These are phyloP conservation scores for Pseudocercospora crystallina DNA, from an alignment of 2,329 filamentous ascomycete genomes.

Conservation along the genomic window DNA sequence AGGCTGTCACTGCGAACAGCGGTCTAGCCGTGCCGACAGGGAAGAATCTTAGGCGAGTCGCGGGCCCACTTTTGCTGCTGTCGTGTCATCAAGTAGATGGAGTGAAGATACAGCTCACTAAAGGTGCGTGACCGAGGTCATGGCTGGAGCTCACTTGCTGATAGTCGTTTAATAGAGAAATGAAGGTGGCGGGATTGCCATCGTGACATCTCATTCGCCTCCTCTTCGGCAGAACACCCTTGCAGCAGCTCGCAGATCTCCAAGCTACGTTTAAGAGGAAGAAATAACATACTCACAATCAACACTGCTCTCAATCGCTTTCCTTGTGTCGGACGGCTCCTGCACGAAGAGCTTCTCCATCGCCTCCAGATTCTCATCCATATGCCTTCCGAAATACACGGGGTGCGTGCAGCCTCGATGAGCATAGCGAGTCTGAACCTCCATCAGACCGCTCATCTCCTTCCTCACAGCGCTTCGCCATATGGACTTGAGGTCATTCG, in stretches of 20 bases:
- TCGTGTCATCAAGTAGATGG: neutral
- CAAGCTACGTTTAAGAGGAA: neutral
- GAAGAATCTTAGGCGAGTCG: constrained; percentile 5
- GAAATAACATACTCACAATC: too few species aligned
- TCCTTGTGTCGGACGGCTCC: neutral
- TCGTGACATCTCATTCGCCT: neutral
- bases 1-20: constrained; percentile 1
- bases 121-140: neutral
- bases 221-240: neutral
- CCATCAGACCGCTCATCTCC: constrained; percentile 15
- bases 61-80: neutral
- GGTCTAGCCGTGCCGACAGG: constrained; percentile 3
- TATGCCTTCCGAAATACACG: constrained; percentile 12
- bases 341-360: constrained; percentile 15
- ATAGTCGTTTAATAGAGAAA: neutral
- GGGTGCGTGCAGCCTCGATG: constrained; percentile 16
- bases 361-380: constrained; percentile 13
- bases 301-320: neutral
- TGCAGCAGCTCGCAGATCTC: neutral
- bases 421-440: constrained; percentile 9
- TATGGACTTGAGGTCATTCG: constrained; percentile 17
- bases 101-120: neutral
- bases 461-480: constrained; percentile 11
- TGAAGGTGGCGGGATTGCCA: neutral
- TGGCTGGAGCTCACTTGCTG: neutral